A percentile compares a stretch with the other conserved stretches of the same genome.
Evolutionary conservation across 768 basidiomycete species (phyloP).

Genomic region (Boletus sp.): DNA sequence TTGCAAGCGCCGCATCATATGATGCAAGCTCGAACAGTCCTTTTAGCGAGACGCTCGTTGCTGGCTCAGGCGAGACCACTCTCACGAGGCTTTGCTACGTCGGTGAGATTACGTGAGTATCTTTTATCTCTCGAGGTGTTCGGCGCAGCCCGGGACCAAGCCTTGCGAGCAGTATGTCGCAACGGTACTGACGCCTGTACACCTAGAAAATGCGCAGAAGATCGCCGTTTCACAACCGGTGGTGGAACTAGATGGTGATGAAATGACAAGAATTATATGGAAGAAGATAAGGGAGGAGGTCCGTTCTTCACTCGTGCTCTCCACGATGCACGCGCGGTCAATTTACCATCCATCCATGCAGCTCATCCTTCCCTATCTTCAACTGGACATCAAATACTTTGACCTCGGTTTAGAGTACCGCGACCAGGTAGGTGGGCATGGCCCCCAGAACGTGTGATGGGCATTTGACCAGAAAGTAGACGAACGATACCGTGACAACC

Average conservation of each 20-base stretch:
- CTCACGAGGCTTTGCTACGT: slow-evolving; percentile 30
- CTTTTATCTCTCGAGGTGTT: neutral
- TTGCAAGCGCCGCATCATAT: slow-evolving; percentile 3
- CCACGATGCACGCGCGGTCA: neutral
- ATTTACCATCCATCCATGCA: slow-evolving; percentile 32
- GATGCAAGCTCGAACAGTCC: slow-evolving; percentile 24
- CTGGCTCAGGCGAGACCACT: slow-evolving; percentile 20
- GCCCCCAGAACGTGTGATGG: neutral
- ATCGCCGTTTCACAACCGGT: slow-evolving; percentile 87
- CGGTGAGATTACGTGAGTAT: slow-evolving; percentile 31
- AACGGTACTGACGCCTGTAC: slow-evolving; percentile 2
- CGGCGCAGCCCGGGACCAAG: neutral
- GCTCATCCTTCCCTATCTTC: slow-evolving; percentile 94
- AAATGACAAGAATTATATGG: slow-evolving; percentile 99
- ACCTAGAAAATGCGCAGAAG: slow-evolving; percentile 39
- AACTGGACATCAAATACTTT: slow-evolving; percentile 97
- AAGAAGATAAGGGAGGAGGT: slow-evolving; percentile 97
- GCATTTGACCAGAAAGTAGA: slow-evolving; percentile 45
- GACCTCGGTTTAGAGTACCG: slow-evolving; percentile 95
- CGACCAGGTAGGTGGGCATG: slow-evolving; percentile 59
- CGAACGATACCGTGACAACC: slow-evolving; percentile 89
- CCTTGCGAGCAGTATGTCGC: neutral
- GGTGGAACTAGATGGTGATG: slow-evolving; percentile 95
- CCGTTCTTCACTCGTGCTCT: slow-evolving; percentile 21
- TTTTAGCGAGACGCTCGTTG: slow-evolving; percentile 26